phyloP scores from a whole-genome alignment of 768 basidiomycete species.

The Podaxis rugospora region DNA sequence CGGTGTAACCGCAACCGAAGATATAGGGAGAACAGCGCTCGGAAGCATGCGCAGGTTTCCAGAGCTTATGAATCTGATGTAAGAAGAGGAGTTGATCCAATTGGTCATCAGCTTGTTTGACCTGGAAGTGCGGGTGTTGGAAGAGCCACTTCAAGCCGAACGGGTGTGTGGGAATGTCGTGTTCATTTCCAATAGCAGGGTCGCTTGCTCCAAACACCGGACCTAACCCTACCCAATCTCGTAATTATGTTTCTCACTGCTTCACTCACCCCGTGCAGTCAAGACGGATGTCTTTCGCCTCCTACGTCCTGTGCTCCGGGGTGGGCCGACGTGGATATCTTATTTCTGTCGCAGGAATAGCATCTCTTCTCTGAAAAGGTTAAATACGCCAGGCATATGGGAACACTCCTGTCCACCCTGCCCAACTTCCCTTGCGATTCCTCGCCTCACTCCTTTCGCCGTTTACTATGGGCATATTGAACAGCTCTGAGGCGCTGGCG shows the following conservation, averaged over 20 bases:
- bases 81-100: too few species aligned
- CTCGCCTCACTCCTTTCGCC: neutral
- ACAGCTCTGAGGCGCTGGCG: neutral
- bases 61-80: too few species aligned
- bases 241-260: neutral
- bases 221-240: neutral
- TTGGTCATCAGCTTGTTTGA: too few species aligned
- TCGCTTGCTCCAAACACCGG: neutral
- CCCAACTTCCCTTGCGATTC: neutral
- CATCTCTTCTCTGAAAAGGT: neutral
- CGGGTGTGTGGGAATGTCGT: neutral
- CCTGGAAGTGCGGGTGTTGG: neutral
- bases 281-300: neutral
- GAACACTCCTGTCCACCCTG: neutral
- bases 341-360: neutral
- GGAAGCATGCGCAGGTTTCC: too few species aligned
- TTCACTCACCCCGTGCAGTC: neutral
- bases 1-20: too few species aligned
- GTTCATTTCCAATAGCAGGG: neutral
- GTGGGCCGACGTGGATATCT: neutral
- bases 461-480: neutral
- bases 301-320: neutral
- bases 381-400: slow-evolving; percentile 5
- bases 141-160: neutral
- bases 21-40: too few species aligned